phyloP scores from a whole-genome alignment of 345 rosid species.

The Dovyalis caffra region DNA sequence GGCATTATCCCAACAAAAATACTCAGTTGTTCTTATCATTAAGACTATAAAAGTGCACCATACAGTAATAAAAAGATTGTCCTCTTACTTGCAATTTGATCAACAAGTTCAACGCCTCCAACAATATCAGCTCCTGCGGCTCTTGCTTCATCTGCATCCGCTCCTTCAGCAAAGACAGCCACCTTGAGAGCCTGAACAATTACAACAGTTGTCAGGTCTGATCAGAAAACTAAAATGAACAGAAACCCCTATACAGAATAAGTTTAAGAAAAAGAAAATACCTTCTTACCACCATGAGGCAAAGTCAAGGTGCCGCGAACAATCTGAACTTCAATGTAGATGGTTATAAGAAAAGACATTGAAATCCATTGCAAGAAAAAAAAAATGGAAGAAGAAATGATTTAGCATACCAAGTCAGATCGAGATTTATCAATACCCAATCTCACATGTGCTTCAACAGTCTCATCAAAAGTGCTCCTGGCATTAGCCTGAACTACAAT shows the following conservation, averaged over 20 bases:
- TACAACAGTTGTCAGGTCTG: conserved; percentile 2
- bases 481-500: conserved; percentile 58
- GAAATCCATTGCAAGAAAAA: not conserved
- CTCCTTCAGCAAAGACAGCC: conserved; percentile 90
- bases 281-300: conserved; percentile 92
- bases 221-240: not conserved
- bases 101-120: conserved; percentile 84
- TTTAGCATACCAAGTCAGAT: conserved; percentile 63
- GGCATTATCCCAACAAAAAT: too few species aligned
- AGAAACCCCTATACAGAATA: not conserved
- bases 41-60: not conserved
- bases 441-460: conserved; percentile 85
- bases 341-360: conserved; percentile 8
- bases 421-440: conserved; percentile 73
- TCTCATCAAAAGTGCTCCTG: conserved; percentile 72
- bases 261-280: conserved; percentile 21
- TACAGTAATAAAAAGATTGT: not conserved
- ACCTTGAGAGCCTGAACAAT: conserved; percentile 72
- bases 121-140: conserved; percentile 97
- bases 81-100: conserved; percentile 68
- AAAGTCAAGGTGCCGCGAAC: conserved; percentile 86
- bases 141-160: conserved; percentile 95
- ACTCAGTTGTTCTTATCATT: too few species aligned
- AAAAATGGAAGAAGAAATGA: not conserved
- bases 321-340: conserved; percentile 62